Base-by-base conservation (phyloP, 1,139 yeast species). In the Pichiaceae sp. region DNA sequence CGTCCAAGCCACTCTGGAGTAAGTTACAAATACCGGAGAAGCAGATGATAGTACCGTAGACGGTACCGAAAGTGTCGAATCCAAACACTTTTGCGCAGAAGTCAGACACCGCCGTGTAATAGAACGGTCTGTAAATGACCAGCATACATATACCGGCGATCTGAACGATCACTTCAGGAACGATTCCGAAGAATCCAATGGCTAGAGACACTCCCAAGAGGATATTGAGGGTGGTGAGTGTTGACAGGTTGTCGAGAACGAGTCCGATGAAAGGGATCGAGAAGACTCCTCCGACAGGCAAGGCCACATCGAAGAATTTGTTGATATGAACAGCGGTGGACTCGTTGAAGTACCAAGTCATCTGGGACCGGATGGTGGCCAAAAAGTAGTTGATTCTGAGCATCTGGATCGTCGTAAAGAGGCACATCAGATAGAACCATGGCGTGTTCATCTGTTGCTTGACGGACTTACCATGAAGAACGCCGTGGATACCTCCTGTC, bases 71-170 rank as follows among this genome's bases (percentile, higher is more conserved):
- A 1, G 94, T 86, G 40, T 77, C 82, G 57, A 83, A 87, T 0
- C 97, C 97, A 63, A 89, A 89, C 17, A 87, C 93, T 53, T 89
- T 89, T 31, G 95, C 94, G 54, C 89, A 75, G 54, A 78, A 85
- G 57, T 89, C 96, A 4, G 95, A 82, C 2, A 87, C 84, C 0
- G 95, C 86, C 2, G 97, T 87, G 59, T 87, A 89, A 54, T 83
- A 86, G 53, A 87, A 83, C 14, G 97, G 96, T 56, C 97, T 71
- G 59, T 83, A 87, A 1, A 84, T 65, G n/a, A 85, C 96, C 46
- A 89, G 66, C 21, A 82, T 50, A 1, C 74, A 48, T 31, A 86
- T 80, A 8, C 94, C 93, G 1, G 71, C 35, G 48, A 80, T 69
- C 12, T 82, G 71, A 3, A 64, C 60, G 17, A 73, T 72, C 20